Percentiles rank a stretch among this genome's conserved stretches.
phyloP scores from a whole-genome alignment of 2,329 filamentous ascomycete species.

The Myriosclerotinia duriaeana region DNA sequence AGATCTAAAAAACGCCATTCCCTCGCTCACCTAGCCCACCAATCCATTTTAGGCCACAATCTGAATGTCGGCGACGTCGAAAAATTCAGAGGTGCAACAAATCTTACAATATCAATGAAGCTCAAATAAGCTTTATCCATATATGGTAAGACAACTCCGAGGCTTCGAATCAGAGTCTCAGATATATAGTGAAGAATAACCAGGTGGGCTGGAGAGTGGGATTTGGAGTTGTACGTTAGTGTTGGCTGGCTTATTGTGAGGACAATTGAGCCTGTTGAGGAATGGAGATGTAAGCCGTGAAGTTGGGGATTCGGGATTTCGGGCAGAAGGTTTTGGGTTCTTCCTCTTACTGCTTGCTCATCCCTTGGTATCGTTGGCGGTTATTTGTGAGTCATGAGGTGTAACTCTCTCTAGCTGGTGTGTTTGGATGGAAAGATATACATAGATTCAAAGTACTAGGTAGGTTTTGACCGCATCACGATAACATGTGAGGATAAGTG shows the following conservation, averaged over 20 bases:
- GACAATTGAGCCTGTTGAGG: background rate
- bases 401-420: background rate
- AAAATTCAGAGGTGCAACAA: slow-evolving; percentile 17
- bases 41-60: background rate
- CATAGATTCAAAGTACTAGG: too few species aligned
- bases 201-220: background rate
- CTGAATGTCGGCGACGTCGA: slow-evolving; percentile 6
- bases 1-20: background rate
- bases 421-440: too few species aligned
- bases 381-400: background rate
- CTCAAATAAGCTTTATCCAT: background rate
- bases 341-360: background rate
- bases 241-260: background rate
- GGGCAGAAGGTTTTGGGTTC: background rate
- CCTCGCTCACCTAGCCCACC: background rate
- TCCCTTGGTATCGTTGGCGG: background rate
- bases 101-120: background rate
- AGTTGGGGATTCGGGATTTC: background rate
- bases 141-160: background rate
- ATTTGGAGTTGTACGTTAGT: background rate
- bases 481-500: background rate
- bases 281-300: background rate
- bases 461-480: background rate
- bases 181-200: background rate
- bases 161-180: slow-evolving; percentile 16